These are phyloP conservation scores for Aspergillus awamori DNA, from an alignment of 2,329 filamentous ascomycete genomes.

Conservation along the genomic window DNA sequence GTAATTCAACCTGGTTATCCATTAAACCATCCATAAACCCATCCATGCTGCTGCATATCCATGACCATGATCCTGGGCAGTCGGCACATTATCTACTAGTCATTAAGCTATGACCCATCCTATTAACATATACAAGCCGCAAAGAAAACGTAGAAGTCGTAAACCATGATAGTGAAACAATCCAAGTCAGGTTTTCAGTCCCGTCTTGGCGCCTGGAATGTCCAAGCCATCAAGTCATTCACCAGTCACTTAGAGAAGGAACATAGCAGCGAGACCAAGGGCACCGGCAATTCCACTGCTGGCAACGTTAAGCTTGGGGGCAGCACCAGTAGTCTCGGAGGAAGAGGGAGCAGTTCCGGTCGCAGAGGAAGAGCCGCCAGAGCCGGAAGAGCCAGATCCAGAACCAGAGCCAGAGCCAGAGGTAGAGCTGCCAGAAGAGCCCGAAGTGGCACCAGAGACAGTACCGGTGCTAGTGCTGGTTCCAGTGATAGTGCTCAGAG, in stretches of 20 bases:
- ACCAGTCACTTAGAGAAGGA: conserved; percentile 39
- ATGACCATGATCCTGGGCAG: neutral
- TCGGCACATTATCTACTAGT: conserved; percentile 17
- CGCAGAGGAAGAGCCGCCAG: conserved; percentile 13
- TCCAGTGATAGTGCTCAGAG: conserved; percentile 10
- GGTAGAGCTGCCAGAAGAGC: conserved; percentile 17
- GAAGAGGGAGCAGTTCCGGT: conserved; percentile 17
- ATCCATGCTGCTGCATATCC: neutral
- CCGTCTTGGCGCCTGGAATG: neutral
- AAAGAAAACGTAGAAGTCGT: conserved; percentile 9
- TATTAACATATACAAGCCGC: conserved; percentile 26
- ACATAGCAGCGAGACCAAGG: conserved; percentile 47
- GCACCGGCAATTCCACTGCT: conserved; percentile 40
- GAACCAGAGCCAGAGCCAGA: conserved; percentile 15
- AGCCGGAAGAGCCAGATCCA: conserved; percentile 21
- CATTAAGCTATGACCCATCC: conserved; percentile 18
- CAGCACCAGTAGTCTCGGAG: conserved; percentile 26
- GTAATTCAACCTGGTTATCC: neutral
- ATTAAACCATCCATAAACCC: neutral
- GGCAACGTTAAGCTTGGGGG: conserved; percentile 34
- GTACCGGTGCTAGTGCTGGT: conserved; percentile 7
- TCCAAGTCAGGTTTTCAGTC: conserved; percentile 8
- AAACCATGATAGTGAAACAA: conserved; percentile 19
- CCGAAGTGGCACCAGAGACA: conserved; percentile 17
- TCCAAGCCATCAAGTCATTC: conserved; percentile 7